phyloP scores from a whole-genome alignment of 1,284 basidiomycete genomes.

The Xerocomus cyaneibrunnescens region DNA sequence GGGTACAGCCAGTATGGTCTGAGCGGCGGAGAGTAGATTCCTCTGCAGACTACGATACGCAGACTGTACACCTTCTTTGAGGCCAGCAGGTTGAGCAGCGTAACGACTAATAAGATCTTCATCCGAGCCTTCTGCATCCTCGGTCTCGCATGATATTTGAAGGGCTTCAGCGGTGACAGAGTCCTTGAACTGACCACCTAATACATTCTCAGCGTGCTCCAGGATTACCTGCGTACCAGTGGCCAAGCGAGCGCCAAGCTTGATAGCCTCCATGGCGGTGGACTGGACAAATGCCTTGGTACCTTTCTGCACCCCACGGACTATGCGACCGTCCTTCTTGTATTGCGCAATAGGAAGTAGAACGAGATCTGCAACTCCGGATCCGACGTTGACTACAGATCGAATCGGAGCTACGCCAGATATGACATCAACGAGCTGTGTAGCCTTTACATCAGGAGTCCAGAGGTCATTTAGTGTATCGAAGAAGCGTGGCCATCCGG shows the following conservation, averaged over 20 bases:
- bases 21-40: constrained; percentile 91
- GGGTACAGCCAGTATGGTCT: constrained; percentile 97
- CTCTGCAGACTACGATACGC: constrained; percentile 84
- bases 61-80: constrained; percentile 85
- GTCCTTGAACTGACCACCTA: constrained; percentile 76
- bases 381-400: constrained; percentile 94
- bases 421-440: constrained; percentile 95
- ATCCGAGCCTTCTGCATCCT: constrained; percentile 39
- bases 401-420: constrained; percentile 96
- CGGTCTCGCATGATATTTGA: constrained; percentile 43
- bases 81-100: constrained; percentile 83
- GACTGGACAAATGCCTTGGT: constrained; percentile 90
- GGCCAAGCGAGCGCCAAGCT: constrained; percentile 90
- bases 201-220: constrained; percentile 91
- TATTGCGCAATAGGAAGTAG: constrained; percentile 96
- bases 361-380: constrained; percentile 93
- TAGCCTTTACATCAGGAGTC: constrained; percentile 99
- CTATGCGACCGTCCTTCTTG: constrained; percentile 92
- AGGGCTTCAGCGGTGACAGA: constrained; percentile 67
- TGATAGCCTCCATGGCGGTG: constrained; percentile 93
- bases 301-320: constrained; percentile 92
- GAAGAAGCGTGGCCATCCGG: constrained; percentile 86
- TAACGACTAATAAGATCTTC: constrained; percentile 78
- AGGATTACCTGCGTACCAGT: constrained; percentile 97
- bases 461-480: constrained; percentile 94